These are phyloP conservation scores for Crucibulum laeve DNA, from an alignment of 768 basidiomycete species.

Conservation along the genomic window DNA sequence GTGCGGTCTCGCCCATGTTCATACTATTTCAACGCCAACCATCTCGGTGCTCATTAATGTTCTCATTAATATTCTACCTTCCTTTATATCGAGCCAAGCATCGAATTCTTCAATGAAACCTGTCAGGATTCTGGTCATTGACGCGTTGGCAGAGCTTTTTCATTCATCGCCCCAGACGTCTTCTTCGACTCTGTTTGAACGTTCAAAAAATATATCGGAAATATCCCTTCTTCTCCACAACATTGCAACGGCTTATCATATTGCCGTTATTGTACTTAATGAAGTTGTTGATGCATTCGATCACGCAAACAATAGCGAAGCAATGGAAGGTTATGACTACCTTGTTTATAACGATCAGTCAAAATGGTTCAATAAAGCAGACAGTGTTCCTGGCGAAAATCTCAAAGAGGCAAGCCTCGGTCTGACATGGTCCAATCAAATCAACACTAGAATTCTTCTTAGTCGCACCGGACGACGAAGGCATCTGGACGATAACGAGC, in stretches of 20 bases:
- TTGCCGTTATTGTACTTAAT: conserved; percentile 84
- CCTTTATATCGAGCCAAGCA: conserved; percentile 35
- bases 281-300: conserved; percentile 83
- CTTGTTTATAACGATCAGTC: conserved; percentile 70
- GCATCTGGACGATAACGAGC: conserved; percentile 37
- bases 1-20: conserved; percentile 52
- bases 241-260: conserved; percentile 55
- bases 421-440: conserved; percentile 90
- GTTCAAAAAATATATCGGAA: conserved; percentile 64
- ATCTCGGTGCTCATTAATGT: conserved; percentile 51
- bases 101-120: conserved; percentile 39
- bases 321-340: conserved; percentile 17
- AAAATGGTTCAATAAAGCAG: conserved; percentile 69
- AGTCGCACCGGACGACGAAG: conserved; percentile 69
- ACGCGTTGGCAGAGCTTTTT: conserved; percentile 85
- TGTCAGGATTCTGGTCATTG: conserved; percentile 78
- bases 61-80: conserved; percentile 50
- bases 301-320: conserved; percentile 18
- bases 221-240: conserved; percentile 69
- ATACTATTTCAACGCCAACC: conserved; percentile 55
- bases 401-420: conserved; percentile 82
- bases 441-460: conserved; percentile 83
- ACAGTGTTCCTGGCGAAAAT: conserved; percentile 51
- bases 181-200: conserved; percentile 60
- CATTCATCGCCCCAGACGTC: conserved; percentile 58